Conservation (phyloP, 345 rosid genomes). For the Firmiana major region DNA sequence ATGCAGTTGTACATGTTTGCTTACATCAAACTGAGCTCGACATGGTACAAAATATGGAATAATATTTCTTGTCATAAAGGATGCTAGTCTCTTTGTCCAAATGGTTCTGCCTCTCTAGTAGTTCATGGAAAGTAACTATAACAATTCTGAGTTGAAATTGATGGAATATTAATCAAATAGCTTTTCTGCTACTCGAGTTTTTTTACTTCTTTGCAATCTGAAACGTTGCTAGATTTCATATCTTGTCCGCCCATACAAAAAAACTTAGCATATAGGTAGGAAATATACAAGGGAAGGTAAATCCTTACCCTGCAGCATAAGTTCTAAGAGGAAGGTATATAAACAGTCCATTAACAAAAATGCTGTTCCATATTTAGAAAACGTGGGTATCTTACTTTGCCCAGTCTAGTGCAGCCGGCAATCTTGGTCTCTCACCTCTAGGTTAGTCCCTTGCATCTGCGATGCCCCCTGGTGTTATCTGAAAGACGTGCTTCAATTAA, state of each 20-base stretch:
- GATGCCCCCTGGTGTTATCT: conserved; percentile 77
- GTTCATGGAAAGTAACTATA: background rate
- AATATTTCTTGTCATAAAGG: conserved; percentile 13
- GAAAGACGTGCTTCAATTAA: conserved; percentile 55
- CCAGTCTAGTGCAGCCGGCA: background rate
- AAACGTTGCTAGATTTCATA: background rate
- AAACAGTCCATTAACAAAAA: background rate
- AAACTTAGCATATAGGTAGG: background rate
- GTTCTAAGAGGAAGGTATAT: background rate
- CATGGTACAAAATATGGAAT: conserved; percentile 25
- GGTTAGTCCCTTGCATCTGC: conserved; percentile 75
- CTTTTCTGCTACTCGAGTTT: background rate
- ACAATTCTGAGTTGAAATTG: background rate
- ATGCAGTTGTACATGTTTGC: conserved; percentile 31
- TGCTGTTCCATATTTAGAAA: background rate
- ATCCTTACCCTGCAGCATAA: background rate
- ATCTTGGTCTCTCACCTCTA: background rate
- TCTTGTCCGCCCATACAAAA: background rate
- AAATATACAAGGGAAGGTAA: background rate
- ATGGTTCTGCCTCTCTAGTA: background rate
- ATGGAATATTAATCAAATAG: background rate
- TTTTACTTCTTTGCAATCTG: background rate
- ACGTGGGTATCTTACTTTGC: background rate
- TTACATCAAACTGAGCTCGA: conserved; percentile 18
- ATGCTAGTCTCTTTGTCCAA: background rate